Evolutionary conservation across 192 early-diverging fungal genomes (phyloP).

Genomic region (Spizellomyces sp.): DNA sequence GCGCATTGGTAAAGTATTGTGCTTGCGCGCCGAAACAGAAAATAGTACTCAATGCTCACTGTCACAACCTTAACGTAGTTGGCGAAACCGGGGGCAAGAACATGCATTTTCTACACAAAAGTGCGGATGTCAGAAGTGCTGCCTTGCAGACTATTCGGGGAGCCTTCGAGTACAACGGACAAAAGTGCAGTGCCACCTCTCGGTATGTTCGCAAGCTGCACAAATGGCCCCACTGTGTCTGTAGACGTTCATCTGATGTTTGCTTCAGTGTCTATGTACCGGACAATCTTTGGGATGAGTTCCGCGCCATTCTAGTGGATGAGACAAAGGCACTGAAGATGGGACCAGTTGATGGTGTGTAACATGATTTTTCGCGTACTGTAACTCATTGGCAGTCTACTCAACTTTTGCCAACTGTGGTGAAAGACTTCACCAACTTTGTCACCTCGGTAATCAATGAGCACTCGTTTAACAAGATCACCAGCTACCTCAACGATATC

Average conservation of each 20-base stretch:
- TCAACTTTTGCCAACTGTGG: constrained; percentile 1
- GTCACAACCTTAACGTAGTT: constrained; percentile 48
- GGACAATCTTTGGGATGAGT: constrained; percentile 76
- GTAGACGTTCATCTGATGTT: neutral
- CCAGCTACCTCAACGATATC: constrained; percentile 83
- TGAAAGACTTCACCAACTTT: constrained; percentile 79
- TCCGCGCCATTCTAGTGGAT: constrained; percentile 63
- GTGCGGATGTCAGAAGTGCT: constrained; percentile 73
- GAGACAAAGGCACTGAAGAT: constrained; percentile 78
- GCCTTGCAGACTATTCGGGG: constrained; percentile 89
- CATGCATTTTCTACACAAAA: constrained; percentile 91
- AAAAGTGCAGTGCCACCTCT: constrained; percentile 97
- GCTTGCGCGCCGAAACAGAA: constrained; percentile 1
- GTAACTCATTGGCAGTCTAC: constrained; percentile 2
- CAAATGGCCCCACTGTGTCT: neutral
- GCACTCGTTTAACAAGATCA: constrained; percentile 92
- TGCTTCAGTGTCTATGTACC: constrained; percentile 73
- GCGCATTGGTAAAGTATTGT: constrained; percentile 62
- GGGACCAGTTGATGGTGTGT: constrained; percentile 72
- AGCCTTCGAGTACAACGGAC: constrained; percentile 96
- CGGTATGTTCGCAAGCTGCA: constrained; percentile 45
- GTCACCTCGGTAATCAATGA: constrained; percentile 90
- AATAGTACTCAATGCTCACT: constrained; percentile 19
- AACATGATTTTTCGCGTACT: neutral
- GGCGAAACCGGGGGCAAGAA: constrained; percentile 99